Percentiles rank a stretch among this genome's conserved stretches.
phyloP scores from a whole-genome alignment of 2,329 filamentous ascomycete species.

The Stagonosporopsis chrysanthemi region DNA sequence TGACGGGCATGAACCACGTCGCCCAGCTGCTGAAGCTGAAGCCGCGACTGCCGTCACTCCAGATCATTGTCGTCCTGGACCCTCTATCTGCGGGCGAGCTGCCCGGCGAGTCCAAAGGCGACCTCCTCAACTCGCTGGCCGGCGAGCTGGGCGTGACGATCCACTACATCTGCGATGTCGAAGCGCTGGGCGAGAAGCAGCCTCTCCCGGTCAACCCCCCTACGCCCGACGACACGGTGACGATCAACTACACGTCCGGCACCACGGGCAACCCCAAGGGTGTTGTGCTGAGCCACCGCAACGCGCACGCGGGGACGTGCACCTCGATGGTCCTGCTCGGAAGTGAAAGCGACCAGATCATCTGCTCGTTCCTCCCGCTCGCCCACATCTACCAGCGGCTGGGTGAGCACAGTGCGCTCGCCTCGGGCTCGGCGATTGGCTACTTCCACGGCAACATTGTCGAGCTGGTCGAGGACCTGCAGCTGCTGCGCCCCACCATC shows the following conservation, averaged over 20 bases:
- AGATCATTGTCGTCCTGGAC: conserved; percentile 88
- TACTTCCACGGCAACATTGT: conserved; percentile 94
- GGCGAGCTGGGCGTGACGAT: conserved; percentile 77
- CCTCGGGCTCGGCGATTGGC: conserved; percentile 77
- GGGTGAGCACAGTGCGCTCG: conserved; percentile 76
- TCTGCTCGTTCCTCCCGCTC: conserved; percentile 88
- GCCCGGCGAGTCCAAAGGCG: conserved; percentile 77
- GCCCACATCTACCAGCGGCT: conserved; percentile 94
- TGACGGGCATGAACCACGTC: conserved; percentile 81
- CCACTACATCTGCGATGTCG: conserved; percentile 80
- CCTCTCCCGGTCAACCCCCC: conserved; percentile 76
- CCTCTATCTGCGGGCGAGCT: conserved; percentile 80
- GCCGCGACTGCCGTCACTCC: conserved; percentile 78
- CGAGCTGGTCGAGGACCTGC: conserved; percentile 88
- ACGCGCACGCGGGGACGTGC: conserved; percentile 76
- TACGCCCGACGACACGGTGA: conserved; percentile 76
- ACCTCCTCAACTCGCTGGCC: conserved; percentile 78
- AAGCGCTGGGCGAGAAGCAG: conserved; percentile 76
- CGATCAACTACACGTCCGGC: conserved; percentile 90
- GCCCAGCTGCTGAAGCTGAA: conserved; percentile 81
- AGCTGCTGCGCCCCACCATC: conserved; percentile 79
- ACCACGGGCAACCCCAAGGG: conserved; percentile 86
- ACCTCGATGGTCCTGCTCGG: conserved; percentile 63
- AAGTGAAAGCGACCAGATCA: conserved; percentile 66
- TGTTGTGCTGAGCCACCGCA: conserved; percentile 81